These are phyloP conservation scores for Blastomyces silverae DNA, from an alignment of 2,329 filamentous ascomycete species.

Conservation along the genomic window DNA sequence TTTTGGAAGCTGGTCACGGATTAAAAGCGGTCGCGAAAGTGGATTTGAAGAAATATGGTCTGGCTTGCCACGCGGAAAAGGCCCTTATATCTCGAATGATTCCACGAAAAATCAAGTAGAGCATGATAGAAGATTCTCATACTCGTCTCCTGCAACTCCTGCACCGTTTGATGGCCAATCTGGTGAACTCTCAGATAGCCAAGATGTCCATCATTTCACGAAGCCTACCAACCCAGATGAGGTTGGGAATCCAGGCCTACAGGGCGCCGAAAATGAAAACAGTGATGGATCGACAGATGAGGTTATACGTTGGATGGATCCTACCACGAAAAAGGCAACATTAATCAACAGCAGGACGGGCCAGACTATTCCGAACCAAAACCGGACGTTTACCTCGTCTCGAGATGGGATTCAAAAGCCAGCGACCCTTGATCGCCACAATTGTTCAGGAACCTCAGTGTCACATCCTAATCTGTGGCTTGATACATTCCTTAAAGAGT, in stretches of 20 bases:
- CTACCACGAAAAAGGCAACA: slow-evolving; percentile 43
- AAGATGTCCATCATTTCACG: not conserved
- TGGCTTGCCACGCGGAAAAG: slow-evolving; percentile 19
- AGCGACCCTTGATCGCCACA: slow-evolving; percentile 9
- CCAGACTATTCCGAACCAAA: slow-evolving; percentile 26
- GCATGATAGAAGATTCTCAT: not conserved
- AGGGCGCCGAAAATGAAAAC: slow-evolving; percentile 13
- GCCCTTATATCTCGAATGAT: not conserved
- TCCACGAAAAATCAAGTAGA: not conserved
- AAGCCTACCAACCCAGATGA: not conserved
- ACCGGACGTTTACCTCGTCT: slow-evolving; percentile 19
- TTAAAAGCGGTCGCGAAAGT: slow-evolving; percentile 33
- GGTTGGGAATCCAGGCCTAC: not conserved
- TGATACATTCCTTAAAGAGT: slow-evolving; percentile 53
- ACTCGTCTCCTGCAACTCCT: slow-evolving; percentile 1
- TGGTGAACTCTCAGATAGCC: slow-evolving; percentile 1
- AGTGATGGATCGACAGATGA: slow-evolving; percentile 23
- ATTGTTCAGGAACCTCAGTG: not conserved
- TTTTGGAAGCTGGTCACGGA: slow-evolving; percentile 38
- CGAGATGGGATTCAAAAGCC: slow-evolving; percentile 17
- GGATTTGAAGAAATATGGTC: slow-evolving; percentile 22
- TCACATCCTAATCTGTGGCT: slow-evolving; percentile 49
- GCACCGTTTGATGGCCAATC: not conserved
- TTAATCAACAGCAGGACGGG: slow-evolving; percentile 34
- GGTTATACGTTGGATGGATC: slow-evolving; percentile 53